Evolutionary conservation across 2,329 filamentous ascomycete species (phyloP), one percentile per base, ranked within the genome.

Genomic region (Cladosporium sp.): DNA sequence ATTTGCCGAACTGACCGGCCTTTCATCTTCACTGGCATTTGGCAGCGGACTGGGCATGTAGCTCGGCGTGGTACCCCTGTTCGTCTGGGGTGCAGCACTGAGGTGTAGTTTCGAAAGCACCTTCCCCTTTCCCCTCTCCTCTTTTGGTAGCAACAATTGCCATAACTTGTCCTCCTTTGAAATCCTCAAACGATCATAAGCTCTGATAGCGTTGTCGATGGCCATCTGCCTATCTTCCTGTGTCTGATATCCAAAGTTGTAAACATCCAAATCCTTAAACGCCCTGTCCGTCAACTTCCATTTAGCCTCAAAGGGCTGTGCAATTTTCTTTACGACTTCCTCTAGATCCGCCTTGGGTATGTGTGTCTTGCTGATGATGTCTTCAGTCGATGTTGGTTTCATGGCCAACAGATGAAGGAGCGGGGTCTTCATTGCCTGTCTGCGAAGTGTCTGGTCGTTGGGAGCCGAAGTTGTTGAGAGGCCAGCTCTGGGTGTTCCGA

Each of bases 191-290:
- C 82, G 75, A 64, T 85, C 82, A 62, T 80, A 84, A 38, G 81
- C 79, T 47, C 76, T 77, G 59, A 84, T 77, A 48, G 81, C 80
- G 65, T 78, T 78, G 55, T 83, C 77, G 58, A 84, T 79, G 22
- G 80, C 82, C 47, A 75, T 69, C 54, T 82, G 71, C 15, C 81
- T 73, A 50, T 83, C 78, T 40, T 78, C 73, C 40, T 74, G 61
- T 32, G 68, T 73, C 22, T 72, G 73, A 63, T 83, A 85, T 11
- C 72, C 72, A 59, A 84, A 84, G 7, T 73, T 76, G 72, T 75
- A 84, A 8, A 82, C 73, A 59, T 83, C 79, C 54, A 85, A 67
- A 46, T 84, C 80, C 58, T 78, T 79, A 62, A 77, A 84, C 13
- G 70, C 67, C 59, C 78, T 79, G 64, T 83, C 80, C 29, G 69